Evolutionary conservation across 2,329 filamentous ascomycete species (phyloP), one percentile per base, ranked within the genome.

Genomic region (Shiraia bambusicola): DNA sequence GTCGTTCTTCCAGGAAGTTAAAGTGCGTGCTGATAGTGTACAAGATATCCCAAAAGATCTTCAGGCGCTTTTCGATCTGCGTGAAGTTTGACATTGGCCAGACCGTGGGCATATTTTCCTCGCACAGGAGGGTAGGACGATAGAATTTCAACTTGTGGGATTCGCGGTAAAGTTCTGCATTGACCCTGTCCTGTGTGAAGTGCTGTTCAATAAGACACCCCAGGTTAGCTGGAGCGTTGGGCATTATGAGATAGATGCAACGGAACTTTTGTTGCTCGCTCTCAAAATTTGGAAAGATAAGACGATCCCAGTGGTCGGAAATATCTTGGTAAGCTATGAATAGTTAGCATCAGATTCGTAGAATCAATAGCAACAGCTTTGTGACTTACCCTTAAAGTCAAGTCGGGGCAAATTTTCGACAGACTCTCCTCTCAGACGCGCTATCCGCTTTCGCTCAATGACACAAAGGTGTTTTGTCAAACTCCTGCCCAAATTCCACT

Each of bases 381-480:
- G 9, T 24, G 7, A 37, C 50, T 43, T 56, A 66, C 64, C 42
- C 19, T 46, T 50, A 3, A 45, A 29, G 11, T 48, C 38, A 12
- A 61, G 39, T 22, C 51, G 34, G 3, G 56, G 52, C 4, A 54
- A 10, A 4, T 51, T 38, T 6, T 64, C 59, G 2, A 51, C 41
- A 7, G 48, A 32, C 4, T 59, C 56, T 16, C 63, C 58, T 34
- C 50, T 61, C 3, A 67, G 36, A 24, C 63, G 60, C 36, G 59
- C 55, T 39, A 66, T 59, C 3, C 62, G 55, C 19, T 62, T 56
- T 12, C 58, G 54, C 39, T 67, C 65, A n/a, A 60, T 41, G 7
- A 60, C 38, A 30, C 60, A 61, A 8, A 64, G 44, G 37, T 65
- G 59, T 38, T 63, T 65, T 19, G 63, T 64, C 37, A 63, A 37